A percentile compares a stretch with the other conserved stretches of the same genome.
Conservation (phyloP, 2,329 filamentous ascomycete genomes). For the Ilyonectria mors-panacis region DNA sequence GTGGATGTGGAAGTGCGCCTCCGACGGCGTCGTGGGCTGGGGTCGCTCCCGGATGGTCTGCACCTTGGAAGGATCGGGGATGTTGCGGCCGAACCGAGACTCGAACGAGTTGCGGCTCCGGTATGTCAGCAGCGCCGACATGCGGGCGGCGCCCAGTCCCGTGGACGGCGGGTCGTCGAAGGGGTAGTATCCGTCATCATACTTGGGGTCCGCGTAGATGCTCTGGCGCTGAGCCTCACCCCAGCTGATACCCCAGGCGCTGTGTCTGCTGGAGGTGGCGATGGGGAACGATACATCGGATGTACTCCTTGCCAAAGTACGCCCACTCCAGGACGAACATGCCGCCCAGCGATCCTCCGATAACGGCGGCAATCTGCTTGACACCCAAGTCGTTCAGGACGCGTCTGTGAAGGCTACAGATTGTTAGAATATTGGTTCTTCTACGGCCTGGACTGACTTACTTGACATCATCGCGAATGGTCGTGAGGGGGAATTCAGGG, state of each 20-base stretch:
- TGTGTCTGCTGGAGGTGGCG: conserved; percentile 87
- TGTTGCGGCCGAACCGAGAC: conserved; percentile 93
- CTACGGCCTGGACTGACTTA: conserved; percentile 56
- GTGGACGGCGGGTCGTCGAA: conserved; percentile 89
- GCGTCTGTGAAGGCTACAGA: conserved; percentile 79
- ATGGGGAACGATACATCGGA: conserved; percentile 87
- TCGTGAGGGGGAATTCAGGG: conserved; percentile 96
- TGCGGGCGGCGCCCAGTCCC: conserved; percentile 92
- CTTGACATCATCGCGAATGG: conserved; percentile 96
- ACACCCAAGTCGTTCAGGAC: conserved; percentile 86
- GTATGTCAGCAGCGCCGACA: conserved; percentile 97
- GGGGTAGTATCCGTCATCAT: conserved; percentile 95
- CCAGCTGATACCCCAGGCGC: conserved; percentile 93
- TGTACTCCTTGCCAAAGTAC: conserved; percentile 90
- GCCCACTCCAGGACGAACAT: conserved; percentile 95
- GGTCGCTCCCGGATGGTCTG: conserved; percentile 84
- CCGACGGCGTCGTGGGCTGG: conserved; percentile 73
- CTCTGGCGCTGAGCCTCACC: conserved; percentile 90
- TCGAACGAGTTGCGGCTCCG: conserved; percentile 98
- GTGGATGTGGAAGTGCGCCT: conserved; percentile 85
- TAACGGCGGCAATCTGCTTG: conserved; percentile 81
- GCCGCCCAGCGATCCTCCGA: conserved; percentile 89
- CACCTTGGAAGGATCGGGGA: conserved; percentile 84
- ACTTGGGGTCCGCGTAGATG: conserved; percentile 98
- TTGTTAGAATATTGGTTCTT: conserved; percentile 34